Evolutionary conservation across 352 stramenopile genomes (phyloP).

Genomic region (Ophiocytium majus): DNA sequence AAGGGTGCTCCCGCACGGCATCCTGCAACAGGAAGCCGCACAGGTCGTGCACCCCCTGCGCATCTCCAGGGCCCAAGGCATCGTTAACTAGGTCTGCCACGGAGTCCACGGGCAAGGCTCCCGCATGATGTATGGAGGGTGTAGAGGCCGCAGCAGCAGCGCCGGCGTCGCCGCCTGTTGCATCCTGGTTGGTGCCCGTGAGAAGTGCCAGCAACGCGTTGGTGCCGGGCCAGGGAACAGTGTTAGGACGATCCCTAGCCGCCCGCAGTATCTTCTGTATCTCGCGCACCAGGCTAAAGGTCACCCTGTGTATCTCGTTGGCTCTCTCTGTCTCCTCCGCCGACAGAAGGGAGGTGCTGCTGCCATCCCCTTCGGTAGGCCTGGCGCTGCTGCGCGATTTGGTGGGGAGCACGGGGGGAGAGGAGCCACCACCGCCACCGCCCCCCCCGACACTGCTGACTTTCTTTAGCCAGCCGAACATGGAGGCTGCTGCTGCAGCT

Average conservation of each 20-base stretch:
- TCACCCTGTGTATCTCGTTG: slow-evolving; percentile 48
- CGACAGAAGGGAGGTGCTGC: too few relatives aligned
- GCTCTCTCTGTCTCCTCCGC: slow-evolving; percentile 33
- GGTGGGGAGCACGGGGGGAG: too few relatives aligned
- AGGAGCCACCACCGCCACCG: too few relatives aligned
- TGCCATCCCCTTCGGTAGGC: too few relatives aligned
- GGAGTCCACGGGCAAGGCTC: background rate
- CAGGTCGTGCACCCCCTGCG: slow-evolving; percentile 34
- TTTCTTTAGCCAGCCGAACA: background rate
- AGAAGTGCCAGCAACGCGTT: background rate
- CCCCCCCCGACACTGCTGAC: too few relatives aligned
- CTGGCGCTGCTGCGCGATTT: too few relatives aligned
- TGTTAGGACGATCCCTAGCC: slow-evolving; percentile 44
- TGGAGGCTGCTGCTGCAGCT: too few relatives aligned
- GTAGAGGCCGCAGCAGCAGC: background rate
- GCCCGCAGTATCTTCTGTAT: slow-evolving; percentile 57
- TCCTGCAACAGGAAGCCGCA: slow-evolving; percentile 49
- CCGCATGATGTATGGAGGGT: too few relatives aligned
- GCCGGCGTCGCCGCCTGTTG: background rate
- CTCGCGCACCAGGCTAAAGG: slow-evolving; percentile 53
- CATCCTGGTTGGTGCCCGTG: background rate
- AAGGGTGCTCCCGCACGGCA: slow-evolving; percentile 30
- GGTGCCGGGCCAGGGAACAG: slow-evolving; percentile 20
- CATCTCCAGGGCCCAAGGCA: slow-evolving; percentile 31
- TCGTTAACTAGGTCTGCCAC: slow-evolving; percentile 39